Evolutionary conservation across 2,329 filamentous ascomycete species (phyloP).

Genomic region (Didymella lethalis): DNA sequence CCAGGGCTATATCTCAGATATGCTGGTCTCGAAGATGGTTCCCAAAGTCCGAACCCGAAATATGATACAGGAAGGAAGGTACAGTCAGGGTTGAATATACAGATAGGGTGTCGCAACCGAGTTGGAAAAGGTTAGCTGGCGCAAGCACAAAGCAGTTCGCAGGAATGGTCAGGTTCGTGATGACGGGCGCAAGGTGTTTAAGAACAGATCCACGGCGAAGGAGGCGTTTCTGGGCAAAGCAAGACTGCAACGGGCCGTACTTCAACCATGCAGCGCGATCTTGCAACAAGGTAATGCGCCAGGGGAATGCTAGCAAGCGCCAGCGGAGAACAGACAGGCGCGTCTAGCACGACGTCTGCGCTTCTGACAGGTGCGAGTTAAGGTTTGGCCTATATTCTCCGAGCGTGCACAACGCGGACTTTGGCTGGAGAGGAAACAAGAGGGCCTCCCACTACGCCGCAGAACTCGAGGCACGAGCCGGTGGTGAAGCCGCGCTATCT

Average conservation of each 20-base stretch:
- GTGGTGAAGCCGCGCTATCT: conserved; percentile 42
- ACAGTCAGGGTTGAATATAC: conserved; percentile 9
- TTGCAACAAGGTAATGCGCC: conserved; percentile 38
- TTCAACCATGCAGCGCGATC: conserved; percentile 45
- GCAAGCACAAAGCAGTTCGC: conserved; percentile 46
- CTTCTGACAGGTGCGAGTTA: conserved; percentile 49
- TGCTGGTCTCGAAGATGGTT: conserved; percentile 7
- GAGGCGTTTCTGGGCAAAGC: conserved; percentile 47
- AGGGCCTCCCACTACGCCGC: conserved; percentile 40
- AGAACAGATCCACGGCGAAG: conserved; percentile 37
- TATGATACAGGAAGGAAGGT: conserved; percentile 23
- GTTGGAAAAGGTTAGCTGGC: conserved; percentile 27
- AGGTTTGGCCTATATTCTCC: conserved; percentile 51
- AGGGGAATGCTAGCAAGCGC: conserved; percentile 41
- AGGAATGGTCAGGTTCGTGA: conserved; percentile 34
- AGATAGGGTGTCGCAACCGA: conserved; percentile 23
- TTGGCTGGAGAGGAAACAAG: conserved; percentile 42
- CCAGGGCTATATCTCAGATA: conserved; percentile 27
- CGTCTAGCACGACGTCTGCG: conserved; percentile 43
- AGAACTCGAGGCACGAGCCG: conserved; percentile 48
- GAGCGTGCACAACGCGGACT: conserved; percentile 42
- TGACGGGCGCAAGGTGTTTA: conserved; percentile 42
- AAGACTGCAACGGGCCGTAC: conserved; percentile 53
- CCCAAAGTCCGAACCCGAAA: conserved; percentile 2
- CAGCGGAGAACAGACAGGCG: conserved; percentile 38